Evolutionary conservation across 1,139 yeast genomes (phyloP), one percentile per base, ranked within the genome.

Genomic region (Nematodospora anomalae): DNA sequence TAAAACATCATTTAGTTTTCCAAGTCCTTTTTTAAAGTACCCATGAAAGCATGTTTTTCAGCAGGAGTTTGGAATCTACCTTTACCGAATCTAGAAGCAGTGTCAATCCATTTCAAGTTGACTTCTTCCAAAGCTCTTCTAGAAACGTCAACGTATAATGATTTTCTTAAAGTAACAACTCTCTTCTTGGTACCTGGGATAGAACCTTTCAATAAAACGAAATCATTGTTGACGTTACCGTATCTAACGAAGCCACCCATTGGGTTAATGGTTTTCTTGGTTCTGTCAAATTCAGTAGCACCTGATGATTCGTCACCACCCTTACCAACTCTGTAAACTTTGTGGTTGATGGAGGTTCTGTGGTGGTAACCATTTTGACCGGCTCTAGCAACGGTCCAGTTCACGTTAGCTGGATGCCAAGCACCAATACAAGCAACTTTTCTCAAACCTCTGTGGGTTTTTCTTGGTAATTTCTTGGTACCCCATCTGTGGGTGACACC

Each of bases 401-500:
- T 79, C 69, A 92, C 99, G 80, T 92, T 96, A 78, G 96, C 85
- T 76, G 98, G 98, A 81, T 92, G 98, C 99, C 99, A 92, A 70
- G 99, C 97, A 84, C 99, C 99, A 68, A 92, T 94, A 89, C 99
- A 92, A 70, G 98, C 99, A 76, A 92, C 98, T 89, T 94, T 94
- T 84, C 99, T 89, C 72, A 90, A 83, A 92, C 99, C 99, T 85
- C 97, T 89, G 79, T 92, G 99, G 72, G 99, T 92, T 95, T 92
- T 92, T 83, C 99, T 89, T 78, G 99, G 98, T 63, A 92, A 81
- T 83, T 86, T 89, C 92, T 90, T 94, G 84, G 98, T 92, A 73
- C 98, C 98, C 97, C 97, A 92, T 87, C 99, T 89, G 89, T 89
- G 96, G 80, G 98, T 94, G 63, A 90, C 97, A 89, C 99, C 99